A percentile compares a stretch with the other conserved stretches of the same genome.
Conservation (phyloP, 73 alveolate species). For the Stentor roeselii region DNA sequence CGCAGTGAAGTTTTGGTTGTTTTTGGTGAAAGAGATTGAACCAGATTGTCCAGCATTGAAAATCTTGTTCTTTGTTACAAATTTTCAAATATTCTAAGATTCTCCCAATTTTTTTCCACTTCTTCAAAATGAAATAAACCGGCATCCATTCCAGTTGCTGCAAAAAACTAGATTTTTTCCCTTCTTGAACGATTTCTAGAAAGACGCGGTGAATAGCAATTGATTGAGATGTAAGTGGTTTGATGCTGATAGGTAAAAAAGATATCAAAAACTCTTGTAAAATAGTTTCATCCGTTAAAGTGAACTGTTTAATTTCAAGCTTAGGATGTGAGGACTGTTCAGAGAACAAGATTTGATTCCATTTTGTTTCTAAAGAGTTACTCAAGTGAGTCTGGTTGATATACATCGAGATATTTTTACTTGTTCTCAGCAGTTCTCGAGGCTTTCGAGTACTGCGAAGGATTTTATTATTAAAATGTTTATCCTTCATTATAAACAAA, state of each 20-base stretch:
- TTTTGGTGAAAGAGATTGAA: not conserved
- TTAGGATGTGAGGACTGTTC: no score
- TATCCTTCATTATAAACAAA: no score
- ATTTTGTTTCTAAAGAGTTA: no score
- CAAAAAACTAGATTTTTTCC: not conserved
- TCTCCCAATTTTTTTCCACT: not conserved
- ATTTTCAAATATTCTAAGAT: not conserved
- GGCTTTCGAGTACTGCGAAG: no score
- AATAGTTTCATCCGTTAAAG: not conserved
- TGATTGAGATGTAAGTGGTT: not conserved
- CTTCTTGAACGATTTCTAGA: not conserved
- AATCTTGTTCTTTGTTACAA: not conserved
- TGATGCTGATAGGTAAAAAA: not conserved
- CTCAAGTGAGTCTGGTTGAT: no score
- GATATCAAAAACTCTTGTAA: not conserved
- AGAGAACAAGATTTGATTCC: no score
- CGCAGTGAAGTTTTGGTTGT: not conserved
- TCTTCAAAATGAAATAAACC: not conserved
- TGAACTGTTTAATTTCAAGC: no score
- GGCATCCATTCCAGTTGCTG: not conserved
- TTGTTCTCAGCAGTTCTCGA: no score
- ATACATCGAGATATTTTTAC: no score
- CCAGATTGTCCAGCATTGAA: not conserved
- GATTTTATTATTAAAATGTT: no score
- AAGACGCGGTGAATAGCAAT: not conserved